Evolutionary conservation across 306 rosid genomes (phyloP), one percentile per base, ranked within the genome.

Genomic region (Dicorynia guianensis): DNA sequence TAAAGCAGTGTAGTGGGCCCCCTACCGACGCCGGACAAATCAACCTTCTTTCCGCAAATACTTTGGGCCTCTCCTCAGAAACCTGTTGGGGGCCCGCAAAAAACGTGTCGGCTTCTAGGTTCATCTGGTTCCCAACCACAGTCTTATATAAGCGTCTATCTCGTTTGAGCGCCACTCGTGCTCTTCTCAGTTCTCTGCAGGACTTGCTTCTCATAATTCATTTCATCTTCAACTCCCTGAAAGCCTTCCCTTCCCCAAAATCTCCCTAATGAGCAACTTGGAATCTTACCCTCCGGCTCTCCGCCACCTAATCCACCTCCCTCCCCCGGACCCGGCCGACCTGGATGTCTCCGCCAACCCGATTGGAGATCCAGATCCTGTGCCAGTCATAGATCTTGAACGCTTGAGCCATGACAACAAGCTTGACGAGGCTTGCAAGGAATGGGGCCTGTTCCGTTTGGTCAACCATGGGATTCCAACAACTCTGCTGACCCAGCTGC

Each of bases 381-480:
- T 91, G 3, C 95, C 97, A 0, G 55, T 63, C 6, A 76, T 91
- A 57, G 97, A 91, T 80, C 86, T 89, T 12, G 61, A 78, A 34
- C 13, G 62, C 75, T 76, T 86, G 13, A 50, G 47, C 40, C 63
- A 12, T 5, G 83, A 67, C 33, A 67, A 9, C 4, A 58, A 42
- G 25, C 73, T 89, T 9, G 91, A 39, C 1, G 87, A 86, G 60
- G 91, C 89, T 42, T 91, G 95, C 71, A 74, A 78, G 68, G 69
- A 80, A 34, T 91, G 95, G 95, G 97, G 97, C 4, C 4, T 79
- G 8, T 87, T 91, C 52, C 94, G 95, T 65, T 77, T 91, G 93
- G 84, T 89, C 8, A 87, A 87, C 81, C 97, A 91, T 59, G 97
- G 85, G 1, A 58, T 91, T 73, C 97, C 97, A n/a, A 17, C 64